Evolutionary conservation across 116 monocot genomes (phyloP).

Genomic region (Trichopus zeylanicus): DNA sequence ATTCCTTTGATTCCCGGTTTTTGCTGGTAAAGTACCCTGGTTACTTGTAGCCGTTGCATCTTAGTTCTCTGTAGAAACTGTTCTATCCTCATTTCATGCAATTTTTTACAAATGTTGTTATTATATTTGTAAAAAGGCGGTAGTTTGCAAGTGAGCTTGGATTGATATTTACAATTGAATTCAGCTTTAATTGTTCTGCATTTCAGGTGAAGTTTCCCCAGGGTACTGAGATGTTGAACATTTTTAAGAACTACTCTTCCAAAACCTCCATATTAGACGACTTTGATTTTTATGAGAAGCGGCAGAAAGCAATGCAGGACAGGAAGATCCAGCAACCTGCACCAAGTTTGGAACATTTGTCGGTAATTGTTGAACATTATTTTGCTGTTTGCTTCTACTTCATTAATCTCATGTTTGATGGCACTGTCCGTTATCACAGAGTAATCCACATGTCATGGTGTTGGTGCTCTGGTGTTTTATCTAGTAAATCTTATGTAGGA

Average conservation of each 20-base stretch:
- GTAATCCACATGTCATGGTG: neutral
- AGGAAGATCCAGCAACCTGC: conserved; percentile 34
- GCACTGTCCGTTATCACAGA: neutral
- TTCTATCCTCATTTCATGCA: too few relatives aligned
- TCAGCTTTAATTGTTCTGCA: neutral
- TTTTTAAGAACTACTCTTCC: conserved; percentile 49
- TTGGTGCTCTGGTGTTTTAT: neutral
- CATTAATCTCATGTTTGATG: neutral
- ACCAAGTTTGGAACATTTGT: conserved; percentile 10
- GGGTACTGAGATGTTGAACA: conserved; percentile 56
- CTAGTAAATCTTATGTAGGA: neutral
- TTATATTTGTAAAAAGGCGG: neutral
- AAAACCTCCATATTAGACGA: conserved; percentile 85
- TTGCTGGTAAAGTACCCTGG: too few relatives aligned
- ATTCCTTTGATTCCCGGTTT: too few relatives aligned
- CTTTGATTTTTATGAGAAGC: conserved; percentile 65
- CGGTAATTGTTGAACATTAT: conserved; percentile 13
- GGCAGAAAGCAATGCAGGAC: conserved; percentile 71
- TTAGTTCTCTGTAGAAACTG: too few relatives aligned
- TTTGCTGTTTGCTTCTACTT: neutral
- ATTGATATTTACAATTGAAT: neutral
- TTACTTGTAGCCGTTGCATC: too few relatives aligned
- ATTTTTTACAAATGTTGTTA: too few relatives aligned
- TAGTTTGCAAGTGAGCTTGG: neutral
- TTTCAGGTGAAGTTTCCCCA: conserved; percentile 69